Evolutionary conservation across 139 green algal genomes (phyloP).

Genomic region (Choricystis sp.): DNA sequence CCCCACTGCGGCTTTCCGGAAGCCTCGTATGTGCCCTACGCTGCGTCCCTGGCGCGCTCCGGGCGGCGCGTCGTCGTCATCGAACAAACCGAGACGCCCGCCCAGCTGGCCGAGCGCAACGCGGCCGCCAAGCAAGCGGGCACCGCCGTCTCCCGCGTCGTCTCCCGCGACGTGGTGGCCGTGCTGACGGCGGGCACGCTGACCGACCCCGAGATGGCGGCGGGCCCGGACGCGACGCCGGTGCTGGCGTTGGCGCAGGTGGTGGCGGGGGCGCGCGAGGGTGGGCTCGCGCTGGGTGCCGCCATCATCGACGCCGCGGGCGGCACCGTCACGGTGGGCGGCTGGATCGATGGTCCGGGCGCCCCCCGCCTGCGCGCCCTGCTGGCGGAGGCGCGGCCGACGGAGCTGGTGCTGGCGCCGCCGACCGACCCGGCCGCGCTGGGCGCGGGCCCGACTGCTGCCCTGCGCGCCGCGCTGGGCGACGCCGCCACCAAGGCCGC

Average conservation of each 20-base stretch:
- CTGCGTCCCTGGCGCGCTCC: conserved; percentile 65
- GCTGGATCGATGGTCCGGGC: conserved; percentile 58
- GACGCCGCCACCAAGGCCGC: background rate
- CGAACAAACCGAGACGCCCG: conserved; percentile 94
- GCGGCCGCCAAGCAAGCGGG: conserved; percentile 33
- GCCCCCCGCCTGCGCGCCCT: conserved; percentile 45
- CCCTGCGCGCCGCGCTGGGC: conserved; percentile 18
- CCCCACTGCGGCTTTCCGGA: conserved; percentile 88
- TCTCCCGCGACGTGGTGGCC: conserved; percentile 70
- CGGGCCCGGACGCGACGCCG: conserved; percentile 35
- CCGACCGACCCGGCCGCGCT: conserved; percentile 4
- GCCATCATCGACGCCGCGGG: conserved; percentile 59
- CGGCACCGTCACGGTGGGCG: conserved; percentile 43
- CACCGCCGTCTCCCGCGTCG: conserved; percentile 37
- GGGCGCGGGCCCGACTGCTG: conserved; percentile 1
- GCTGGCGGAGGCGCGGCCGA: conserved; percentile 51
- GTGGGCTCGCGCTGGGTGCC: conserved; percentile 25
- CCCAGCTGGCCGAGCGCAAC: conserved; percentile 68
- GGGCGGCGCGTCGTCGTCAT: conserved; percentile 86
- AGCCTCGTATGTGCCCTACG: conserved; percentile 60
- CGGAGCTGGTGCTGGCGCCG: conserved; percentile 56
- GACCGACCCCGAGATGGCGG: conserved; percentile 78
- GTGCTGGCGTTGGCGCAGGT: conserved; percentile 29
- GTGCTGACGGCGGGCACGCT: conserved; percentile 75
- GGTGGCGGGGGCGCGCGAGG: background rate